A percentile compares a stretch with the other conserved stretches of the same genome.
Conservation (phyloP, 495 filamentous ascomycete species). For the Penicillium paradoxum region DNA sequence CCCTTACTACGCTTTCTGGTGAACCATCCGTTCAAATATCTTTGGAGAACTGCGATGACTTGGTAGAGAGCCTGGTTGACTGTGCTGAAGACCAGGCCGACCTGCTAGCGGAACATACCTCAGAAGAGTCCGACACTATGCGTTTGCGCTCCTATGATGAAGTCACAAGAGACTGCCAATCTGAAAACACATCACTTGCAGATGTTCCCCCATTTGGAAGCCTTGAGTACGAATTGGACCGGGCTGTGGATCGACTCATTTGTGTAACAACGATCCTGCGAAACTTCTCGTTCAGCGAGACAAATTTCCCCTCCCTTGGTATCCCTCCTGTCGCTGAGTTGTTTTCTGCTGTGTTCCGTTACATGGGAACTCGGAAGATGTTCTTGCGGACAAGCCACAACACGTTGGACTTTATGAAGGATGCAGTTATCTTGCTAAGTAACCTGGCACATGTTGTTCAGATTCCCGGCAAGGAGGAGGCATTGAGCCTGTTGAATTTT, state of each 20-base stretch:
- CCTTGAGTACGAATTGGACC: conserved; percentile 75
- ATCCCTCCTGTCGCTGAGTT: conserved; percentile 73
- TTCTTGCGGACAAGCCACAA: conserved; percentile 73
- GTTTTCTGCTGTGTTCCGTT: conserved; percentile 72
- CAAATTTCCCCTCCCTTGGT: conserved; percentile 67
- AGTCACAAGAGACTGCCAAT: conserved; percentile 66
- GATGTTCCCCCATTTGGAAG: conserved; percentile 70
- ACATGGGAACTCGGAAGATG: conserved; percentile 85
- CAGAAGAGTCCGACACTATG: conserved; percentile 80
- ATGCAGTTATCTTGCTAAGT: conserved; percentile 80
- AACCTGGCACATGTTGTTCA: conserved; percentile 78
- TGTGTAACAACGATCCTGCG: conserved; percentile 89
- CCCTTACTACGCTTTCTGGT: conserved; percentile 66
- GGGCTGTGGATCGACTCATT: conserved; percentile 78
- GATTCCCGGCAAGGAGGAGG: conserved; percentile 83
- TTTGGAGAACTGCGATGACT: conserved; percentile 75
- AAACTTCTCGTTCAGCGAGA: conserved; percentile 82
- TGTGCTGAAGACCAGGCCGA: conserved; percentile 86
- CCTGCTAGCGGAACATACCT: conserved; percentile 68
- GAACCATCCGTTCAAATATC: conserved; percentile 56
- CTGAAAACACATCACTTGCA: conserved; percentile 64
- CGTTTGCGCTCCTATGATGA: conserved; percentile 82
- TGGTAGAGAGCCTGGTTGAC: conserved; percentile 83
- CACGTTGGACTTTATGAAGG: conserved; percentile 94
- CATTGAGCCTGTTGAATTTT: conserved; percentile 80